Base-by-base conservation (phyloP, 805 yeast genomes). In the Hagleromyces aurorensis region DNA sequence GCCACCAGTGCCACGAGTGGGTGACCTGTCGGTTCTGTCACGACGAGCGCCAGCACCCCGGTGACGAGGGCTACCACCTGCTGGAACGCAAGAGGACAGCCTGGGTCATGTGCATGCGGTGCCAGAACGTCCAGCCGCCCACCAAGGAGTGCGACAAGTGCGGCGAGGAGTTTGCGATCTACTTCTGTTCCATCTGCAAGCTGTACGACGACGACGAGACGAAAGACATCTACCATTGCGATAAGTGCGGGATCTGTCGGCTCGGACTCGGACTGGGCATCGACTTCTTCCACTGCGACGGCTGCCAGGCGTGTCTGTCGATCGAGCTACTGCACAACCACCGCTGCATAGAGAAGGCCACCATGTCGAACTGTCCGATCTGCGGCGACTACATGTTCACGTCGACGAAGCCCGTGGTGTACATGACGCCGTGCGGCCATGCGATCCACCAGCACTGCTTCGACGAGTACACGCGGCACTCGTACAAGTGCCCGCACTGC, bases 381-480 rank as follows among this genome's bases (percentile, higher is more conserved):
- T 87, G 96, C 58, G 83, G 81, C 34, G 96, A 86, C 45, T 86
- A 77, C 54, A 72, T 87, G 72, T 87, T 87, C 53, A 80, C 85
- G 10, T 78, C 91, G 4, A 74, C 80, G 5, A 69, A 65, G 50
- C 78, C 85, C 7, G 94, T 86, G 23, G 94, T 85, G 13, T 86
- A 87, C 53, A 85, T 87, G 95, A 64, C 69, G 27, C 64, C 67
- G 3, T 87, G 97, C 59, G 96, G 96, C 2, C 97, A 87, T 57
- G 83, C 94, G 21, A 87, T 87, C 35, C 97, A 87, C 59, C 84
- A 85, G 52, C 48, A 55, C 16, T 87, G 97, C 55, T 86, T 75
- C 53, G 78, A 78, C 38, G 89, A 83, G 41, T 76, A 80, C 52
- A 72, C 83, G n/a, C 70, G 75, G 42, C 85, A 81, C 50, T 74